A percentile compares a stretch with the other conserved stretches of the same genome.
Evolutionary conservation across 1,139 yeast species (phyloP).

Genomic region (Yamadazyma atlantica): DNA sequence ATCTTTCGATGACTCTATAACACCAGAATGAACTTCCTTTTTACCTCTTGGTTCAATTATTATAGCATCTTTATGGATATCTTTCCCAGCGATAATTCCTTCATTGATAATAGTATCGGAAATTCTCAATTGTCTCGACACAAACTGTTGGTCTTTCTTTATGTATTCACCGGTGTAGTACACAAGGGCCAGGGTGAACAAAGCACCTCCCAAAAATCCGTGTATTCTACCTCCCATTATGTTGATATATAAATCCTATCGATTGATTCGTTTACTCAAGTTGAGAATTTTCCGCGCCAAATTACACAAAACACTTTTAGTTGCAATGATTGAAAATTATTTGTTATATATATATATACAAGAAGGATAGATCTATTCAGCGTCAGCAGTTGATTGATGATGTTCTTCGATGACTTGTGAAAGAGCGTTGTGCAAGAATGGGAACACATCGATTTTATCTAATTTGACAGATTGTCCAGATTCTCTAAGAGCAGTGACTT

Average conservation of each 20-base stretch:
- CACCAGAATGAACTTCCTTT: conserved; percentile 38
- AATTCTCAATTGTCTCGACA: conserved; percentile 48
- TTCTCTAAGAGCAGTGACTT: conserved; percentile 46
- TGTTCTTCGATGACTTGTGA: conserved; percentile 18
- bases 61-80: conserved; percentile 33
- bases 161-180: conserved; percentile 65
- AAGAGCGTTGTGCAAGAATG: conserved; percentile 39
- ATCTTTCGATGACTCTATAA: conserved; percentile 68
- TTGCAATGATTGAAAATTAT: not conserved
- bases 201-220: conserved; percentile 69
- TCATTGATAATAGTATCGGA: conserved; percentile 52
- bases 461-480: conserved; percentile 27
- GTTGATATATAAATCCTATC: too few species aligned
- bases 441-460: conserved; percentile 43
- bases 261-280: too few species aligned
- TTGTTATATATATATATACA: conserved; percentile 5
- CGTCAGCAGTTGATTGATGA: conserved; percentile 8
- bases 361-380: conserved; percentile 5
- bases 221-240: conserved; percentile 66
- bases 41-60: conserved; percentile 22
- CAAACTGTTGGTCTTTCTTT: conserved; percentile 44
- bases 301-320: not conserved
- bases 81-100: conserved; percentile 43
- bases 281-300: too few species aligned
- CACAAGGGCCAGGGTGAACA: conserved; percentile 62